Evolutionary conservation across 805 yeast species (phyloP).

Genomic region (Pichia manshurica): DNA sequence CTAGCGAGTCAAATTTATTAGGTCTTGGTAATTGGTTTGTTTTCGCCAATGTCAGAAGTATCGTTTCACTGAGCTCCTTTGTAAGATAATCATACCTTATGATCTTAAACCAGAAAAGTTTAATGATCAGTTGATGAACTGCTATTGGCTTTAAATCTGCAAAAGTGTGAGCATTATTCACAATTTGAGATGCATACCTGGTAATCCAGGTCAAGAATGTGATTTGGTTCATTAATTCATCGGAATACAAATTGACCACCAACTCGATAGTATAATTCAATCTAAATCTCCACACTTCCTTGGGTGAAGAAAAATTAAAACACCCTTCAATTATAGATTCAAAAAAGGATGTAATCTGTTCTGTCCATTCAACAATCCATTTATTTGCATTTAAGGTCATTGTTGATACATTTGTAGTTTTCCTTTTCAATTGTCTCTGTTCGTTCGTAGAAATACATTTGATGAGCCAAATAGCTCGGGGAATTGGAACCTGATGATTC

Average conservation of each 20-base stretch:
- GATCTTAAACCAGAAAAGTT: slow-evolving; percentile 68
- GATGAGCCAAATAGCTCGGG: slow-evolving; percentile 88
- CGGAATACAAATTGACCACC: slow-evolving; percentile 60
- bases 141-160: slow-evolving; percentile 23
- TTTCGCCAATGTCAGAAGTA: slow-evolving; percentile 33
- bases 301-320: slow-evolving; percentile 20
- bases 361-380: slow-evolving; percentile 89
- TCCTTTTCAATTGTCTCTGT: slow-evolving; percentile 50
- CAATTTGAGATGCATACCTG: slow-evolving; percentile 36
- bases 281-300: slow-evolving; percentile 40
- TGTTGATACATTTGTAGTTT: slow-evolving; percentile 21
- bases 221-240: slow-evolving; percentile 57
- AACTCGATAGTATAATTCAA: slow-evolving; percentile 58
- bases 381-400: slow-evolving; percentile 39
- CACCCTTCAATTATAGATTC: slow-evolving; percentile 45
- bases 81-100: slow-evolving; percentile 50
- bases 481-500: slow-evolving; percentile 58
- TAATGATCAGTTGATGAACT: slow-evolving; percentile 43
- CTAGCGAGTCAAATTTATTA: slow-evolving; percentile 16
- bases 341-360: slow-evolving; percentile 61
- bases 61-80: slow-evolving; percentile 57
- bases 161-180: slow-evolving; percentile 16
- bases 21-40: slow-evolving; percentile 18
- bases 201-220: slow-evolving; percentile 61
- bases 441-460: slow-evolving; percentile 83